Conservation (phyloP, 1,284 basidiomycete genomes). For the Trametes pubescens region DNA sequence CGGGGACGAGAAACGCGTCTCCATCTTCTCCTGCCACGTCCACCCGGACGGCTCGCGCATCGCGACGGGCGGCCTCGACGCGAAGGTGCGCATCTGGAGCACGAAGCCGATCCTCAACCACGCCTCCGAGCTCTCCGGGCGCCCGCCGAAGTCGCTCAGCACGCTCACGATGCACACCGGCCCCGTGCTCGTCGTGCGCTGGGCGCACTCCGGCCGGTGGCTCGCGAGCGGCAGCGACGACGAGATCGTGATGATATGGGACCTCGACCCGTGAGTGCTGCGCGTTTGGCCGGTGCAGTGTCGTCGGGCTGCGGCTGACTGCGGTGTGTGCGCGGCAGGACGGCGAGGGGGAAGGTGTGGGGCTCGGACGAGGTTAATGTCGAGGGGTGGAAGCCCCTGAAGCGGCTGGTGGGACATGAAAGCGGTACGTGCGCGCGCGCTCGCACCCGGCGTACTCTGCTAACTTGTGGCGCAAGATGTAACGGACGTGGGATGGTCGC, state of each 20-base stretch:
- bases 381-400: conserved; percentile 97
- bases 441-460: background rate
- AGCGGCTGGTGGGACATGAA: conserved; percentile 91
- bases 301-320: conserved; percentile 3
- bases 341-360: conserved; percentile 86
- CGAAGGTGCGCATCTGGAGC: conserved; percentile 97
- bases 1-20: conserved; percentile 66
- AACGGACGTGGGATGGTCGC: conserved; percentile 95
- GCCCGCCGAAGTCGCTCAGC: conserved; percentile 87
- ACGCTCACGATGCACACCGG: conserved; percentile 96
- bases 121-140: conserved; percentile 75
- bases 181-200: conserved; percentile 93
- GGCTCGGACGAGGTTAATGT: conserved; percentile 94
- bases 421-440: conserved; percentile 65
- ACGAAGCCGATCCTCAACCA: conserved; percentile 90
- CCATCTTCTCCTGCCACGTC: conserved; percentile 93
- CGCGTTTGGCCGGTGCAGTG: background rate
- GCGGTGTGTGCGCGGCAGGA: conserved; percentile 51
- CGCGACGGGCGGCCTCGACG: conserved; percentile 95
- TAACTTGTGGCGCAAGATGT: conserved; percentile 69
- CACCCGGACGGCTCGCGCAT: conserved; percentile 97
- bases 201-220: conserved; percentile 95
- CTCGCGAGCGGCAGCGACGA: conserved; percentile 98
- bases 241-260: conserved; percentile 96
- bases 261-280: conserved; percentile 86